Evolutionary conservation across 495 filamentous ascomycete genomes (phyloP), one percentile per base, ranked within the genome.

Genomic region (Daldinia decipiens): DNA sequence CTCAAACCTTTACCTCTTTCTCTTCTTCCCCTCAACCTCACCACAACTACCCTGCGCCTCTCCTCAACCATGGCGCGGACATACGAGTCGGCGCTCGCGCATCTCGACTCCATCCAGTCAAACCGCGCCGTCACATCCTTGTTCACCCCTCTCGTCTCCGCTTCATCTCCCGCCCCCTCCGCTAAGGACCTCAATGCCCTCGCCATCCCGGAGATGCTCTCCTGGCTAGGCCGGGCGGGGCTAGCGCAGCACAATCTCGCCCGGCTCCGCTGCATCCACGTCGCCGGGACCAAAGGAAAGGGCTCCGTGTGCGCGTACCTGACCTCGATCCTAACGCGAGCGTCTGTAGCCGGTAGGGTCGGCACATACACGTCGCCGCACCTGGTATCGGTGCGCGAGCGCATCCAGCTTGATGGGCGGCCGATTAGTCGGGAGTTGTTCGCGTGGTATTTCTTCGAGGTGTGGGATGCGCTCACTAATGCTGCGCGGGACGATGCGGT

Each of bases 181-280:
- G 55, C 58, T 13, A 29, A 67, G 2, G 85, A 86, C 68, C 84
- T 91, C 81, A 97, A 97, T 72, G 79, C 87, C 32, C 83, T 82
- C 47, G 93, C 94, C 2, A 90, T 96, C 64, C 92, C 93, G 1
- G 95, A 97, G 74, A 97, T 95, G 85, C 80, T 91, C 51, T 89
- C 91, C 62, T 97, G 91, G 91, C 86, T 91, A 59, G 79, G 81
- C 38, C 89, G 89, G 61, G 89, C 93, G 45, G 93, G 93, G 27
- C 92, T 96, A 78, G 58, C 74, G n/a, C 74, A 76, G 1, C 19
- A 62, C 1, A 72, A 78, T 43, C 77, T 86, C 40, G 67, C 74
- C 17, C 51, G 47, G 2, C 74, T 84, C 15, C 70, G 67, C 11
- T 81, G 76, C 84, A 79, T 90, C 61, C 88, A 90, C 74, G 81